phyloP scores from a whole-genome alignment of 768 basidiomycete species.

The Infundibulicybe gibba region DNA sequence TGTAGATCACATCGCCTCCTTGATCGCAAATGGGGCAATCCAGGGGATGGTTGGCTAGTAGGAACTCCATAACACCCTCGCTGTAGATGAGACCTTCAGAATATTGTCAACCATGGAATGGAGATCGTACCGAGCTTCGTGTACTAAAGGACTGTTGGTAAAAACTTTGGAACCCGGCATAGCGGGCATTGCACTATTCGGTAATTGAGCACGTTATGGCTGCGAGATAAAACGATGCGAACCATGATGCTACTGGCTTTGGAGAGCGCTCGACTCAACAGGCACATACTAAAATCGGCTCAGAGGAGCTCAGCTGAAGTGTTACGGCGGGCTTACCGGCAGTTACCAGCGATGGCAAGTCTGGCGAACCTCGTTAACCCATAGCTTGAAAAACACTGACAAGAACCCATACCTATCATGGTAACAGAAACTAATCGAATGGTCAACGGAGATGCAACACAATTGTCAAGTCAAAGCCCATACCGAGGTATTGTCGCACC shows the following conservation, averaged over 20 bases:
- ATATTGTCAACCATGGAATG: background rate
- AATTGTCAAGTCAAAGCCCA: slow-evolving; percentile 5
- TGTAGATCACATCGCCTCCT: slow-evolving; percentile 97
- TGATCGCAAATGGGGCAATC: slow-evolving; percentile 99
- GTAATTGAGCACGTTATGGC: background rate
- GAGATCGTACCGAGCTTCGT: slow-evolving; percentile 67
- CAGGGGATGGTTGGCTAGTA: slow-evolving; percentile 95
- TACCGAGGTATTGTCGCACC: slow-evolving; percentile 80
- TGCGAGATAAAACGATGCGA: slow-evolving; percentile 7
- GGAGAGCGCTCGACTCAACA: slow-evolving; percentile 96
- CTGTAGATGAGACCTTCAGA: slow-evolving; percentile 32
- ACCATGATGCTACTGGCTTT: slow-evolving; percentile 95
- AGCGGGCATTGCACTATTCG: slow-evolving; percentile 87
- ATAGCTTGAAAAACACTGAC: slow-evolving; percentile 1
- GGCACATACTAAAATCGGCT: slow-evolving; percentile 73
- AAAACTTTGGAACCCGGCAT: slow-evolving; percentile 93
- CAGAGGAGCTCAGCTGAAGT: slow-evolving; percentile 3
- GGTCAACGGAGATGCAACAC: slow-evolving; percentile 6
- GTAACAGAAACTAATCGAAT: slow-evolving; percentile 64
- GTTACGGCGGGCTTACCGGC: slow-evolving; percentile 57
- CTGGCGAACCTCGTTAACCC: slow-evolving; percentile 30
- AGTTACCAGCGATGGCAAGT: slow-evolving; percentile 96
- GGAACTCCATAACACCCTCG: slow-evolving; percentile 99
- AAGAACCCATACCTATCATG: slow-evolving; percentile 64
- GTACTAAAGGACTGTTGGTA: slow-evolving; percentile 88